These are phyloP conservation scores for Angomonas deanei DNA, from an alignment of 208 protist species.

Conservation along the genomic window DNA sequence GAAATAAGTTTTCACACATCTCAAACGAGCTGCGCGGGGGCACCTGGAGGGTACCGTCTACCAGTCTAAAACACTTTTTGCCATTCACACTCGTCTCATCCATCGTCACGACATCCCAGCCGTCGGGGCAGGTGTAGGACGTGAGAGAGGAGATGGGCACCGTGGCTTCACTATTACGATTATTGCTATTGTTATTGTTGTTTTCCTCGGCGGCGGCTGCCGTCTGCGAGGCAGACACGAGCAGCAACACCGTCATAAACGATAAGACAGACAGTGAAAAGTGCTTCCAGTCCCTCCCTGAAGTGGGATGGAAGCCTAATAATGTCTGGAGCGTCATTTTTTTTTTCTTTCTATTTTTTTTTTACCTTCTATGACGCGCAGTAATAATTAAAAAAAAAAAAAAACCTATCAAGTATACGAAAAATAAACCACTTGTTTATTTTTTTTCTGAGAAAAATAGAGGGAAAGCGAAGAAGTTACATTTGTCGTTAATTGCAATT, in stretches of 20 bases:
- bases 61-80: background rate
- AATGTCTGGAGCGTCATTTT: too few species aligned
- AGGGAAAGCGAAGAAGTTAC: background rate
- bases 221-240: background rate
- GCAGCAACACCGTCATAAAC: background rate
- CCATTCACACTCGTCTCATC: background rate
- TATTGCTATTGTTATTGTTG: too few species aligned
- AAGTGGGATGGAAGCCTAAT: too few species aligned
- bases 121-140: background rate
- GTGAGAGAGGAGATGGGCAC: too few species aligned
- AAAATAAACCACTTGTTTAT: background rate
- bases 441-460: background rate
- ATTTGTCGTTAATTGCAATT: background rate
- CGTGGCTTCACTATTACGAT: too few species aligned
- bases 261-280: background rate
- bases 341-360: background rate
- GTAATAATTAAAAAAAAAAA: conserved; percentile 7
- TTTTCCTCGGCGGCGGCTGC: background rate
- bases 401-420: background rate
- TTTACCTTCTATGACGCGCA: background rate
- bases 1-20: background rate
- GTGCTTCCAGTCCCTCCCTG: too few species aligned
- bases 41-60: background rate
- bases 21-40: background rate
- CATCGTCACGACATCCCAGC: background rate